Percentiles rank a stretch among this genome's conserved stretches.
Evolutionary conservation across 768 basidiomycete species (phyloP).

Genomic region (Trametes sanguinea): DNA sequence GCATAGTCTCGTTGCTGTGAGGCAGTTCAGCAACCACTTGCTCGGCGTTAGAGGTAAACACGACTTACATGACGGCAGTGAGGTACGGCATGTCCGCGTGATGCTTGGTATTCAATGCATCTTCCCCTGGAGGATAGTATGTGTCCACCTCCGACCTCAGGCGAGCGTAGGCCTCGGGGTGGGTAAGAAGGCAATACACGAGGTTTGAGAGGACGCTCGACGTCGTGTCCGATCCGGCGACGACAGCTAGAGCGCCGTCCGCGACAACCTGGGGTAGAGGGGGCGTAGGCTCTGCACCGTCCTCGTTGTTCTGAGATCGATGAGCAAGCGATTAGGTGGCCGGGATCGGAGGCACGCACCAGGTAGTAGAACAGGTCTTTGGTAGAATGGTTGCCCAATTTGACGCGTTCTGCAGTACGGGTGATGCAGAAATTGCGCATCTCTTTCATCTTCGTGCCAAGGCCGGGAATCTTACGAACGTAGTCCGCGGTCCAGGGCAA

Average conservation of each 20-base stretch:
- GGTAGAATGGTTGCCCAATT: slow-evolving; percentile 20
- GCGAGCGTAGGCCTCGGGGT: slow-evolving; percentile 39
- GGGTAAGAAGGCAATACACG: slow-evolving; percentile 42
- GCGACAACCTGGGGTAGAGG: slow-evolving; percentile 35
- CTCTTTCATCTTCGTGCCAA: slow-evolving; percentile 24
- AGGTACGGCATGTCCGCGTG: slow-evolving; percentile 36
- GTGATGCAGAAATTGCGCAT: slow-evolving; percentile 23
- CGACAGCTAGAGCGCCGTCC: slow-evolving; percentile 40
- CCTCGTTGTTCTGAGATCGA: slow-evolving; percentile 30
- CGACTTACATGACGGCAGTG: slow-evolving; percentile 38
- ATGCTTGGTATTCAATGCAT: slow-evolving; percentile 29
- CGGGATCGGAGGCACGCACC: slow-evolving; percentile 29
- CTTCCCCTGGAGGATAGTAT: slow-evolving; percentile 32
- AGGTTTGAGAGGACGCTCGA: slow-evolving; percentile 41
- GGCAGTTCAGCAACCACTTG: background rate
- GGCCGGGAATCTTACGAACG: slow-evolving; percentile 22
- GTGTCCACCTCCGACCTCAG: slow-evolving; percentile 46
- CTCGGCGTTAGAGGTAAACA: background rate
- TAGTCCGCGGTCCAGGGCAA: slow-evolving; percentile 30
- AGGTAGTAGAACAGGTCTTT: slow-evolving; percentile 47
- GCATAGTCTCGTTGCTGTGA: slow-evolving; percentile 47
- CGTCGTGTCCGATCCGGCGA: slow-evolving; percentile 55
- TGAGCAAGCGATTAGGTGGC: background rate
- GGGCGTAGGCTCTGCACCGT: slow-evolving; percentile 30
- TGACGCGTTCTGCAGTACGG: slow-evolving; percentile 23